Conservation (phyloP, 768 basidiomycete species). For the Agaricus bisporus region DNA sequence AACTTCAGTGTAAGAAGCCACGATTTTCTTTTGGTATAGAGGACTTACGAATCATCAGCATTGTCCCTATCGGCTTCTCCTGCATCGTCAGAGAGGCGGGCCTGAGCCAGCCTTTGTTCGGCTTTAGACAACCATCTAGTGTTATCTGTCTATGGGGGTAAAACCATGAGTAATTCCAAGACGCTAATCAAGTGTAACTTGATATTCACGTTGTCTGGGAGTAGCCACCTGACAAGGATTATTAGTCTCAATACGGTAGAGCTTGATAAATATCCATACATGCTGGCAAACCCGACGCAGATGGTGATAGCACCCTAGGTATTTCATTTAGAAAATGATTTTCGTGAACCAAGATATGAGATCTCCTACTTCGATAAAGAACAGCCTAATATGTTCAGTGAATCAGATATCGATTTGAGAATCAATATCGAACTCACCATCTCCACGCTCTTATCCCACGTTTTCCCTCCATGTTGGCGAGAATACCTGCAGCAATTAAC, state of each 20-base stretch:
- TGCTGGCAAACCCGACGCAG: constrained; percentile 42
- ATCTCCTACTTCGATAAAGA: constrained; percentile 51
- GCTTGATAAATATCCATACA: constrained; percentile 27
- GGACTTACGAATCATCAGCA: constrained; percentile 44
- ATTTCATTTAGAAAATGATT: too few species aligned
- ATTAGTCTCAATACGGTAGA: background rate
- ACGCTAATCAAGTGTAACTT: background rate
- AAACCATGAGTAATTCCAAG: background rate
- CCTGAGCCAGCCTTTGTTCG: constrained; percentile 52
- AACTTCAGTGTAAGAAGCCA: background rate
- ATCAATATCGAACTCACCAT: constrained; percentile 34
- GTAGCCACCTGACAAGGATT: constrained; percentile 34
- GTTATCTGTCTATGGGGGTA: constrained; percentile 43
- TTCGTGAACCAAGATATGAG: background rate
- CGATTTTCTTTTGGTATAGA: background rate
- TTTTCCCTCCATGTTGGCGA: constrained; percentile 57
- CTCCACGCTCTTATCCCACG: constrained; percentile 61
- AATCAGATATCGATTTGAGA: background rate
- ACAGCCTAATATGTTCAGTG: constrained; percentile 38
- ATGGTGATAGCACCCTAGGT: constrained; percentile 56
- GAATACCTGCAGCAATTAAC: constrained; percentile 65
- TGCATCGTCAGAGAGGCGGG: constrained; percentile 59
- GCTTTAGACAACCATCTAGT: constrained; percentile 46
- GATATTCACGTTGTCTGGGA: constrained; percentile 48
- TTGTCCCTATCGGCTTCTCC: constrained; percentile 59